Percentiles rank a stretch among this genome's conserved stretches.
Conservation (phyloP, 1,284 basidiomycete species). For the Apiotrichum gracile region DNA sequence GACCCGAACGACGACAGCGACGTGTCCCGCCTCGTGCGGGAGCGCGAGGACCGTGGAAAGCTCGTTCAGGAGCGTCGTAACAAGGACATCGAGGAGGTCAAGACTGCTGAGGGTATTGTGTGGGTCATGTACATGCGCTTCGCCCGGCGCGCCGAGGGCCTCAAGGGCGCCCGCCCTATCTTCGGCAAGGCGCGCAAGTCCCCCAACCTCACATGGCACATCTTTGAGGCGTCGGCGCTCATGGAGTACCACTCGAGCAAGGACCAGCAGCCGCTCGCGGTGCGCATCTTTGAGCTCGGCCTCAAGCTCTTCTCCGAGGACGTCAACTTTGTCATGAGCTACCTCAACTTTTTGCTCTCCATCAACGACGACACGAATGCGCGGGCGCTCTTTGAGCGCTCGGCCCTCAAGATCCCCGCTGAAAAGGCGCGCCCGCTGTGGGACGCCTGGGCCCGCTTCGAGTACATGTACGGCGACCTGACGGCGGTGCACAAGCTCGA, state of each 20-base stretch:
- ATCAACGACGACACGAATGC: conserved; percentile 93
- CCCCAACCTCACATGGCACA: conserved; percentile 80
- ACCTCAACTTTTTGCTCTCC: conserved; percentile 86
- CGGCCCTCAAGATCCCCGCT: conserved; percentile 61
- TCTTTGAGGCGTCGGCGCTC: conserved; percentile 86
- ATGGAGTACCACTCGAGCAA: conserved; percentile 96
- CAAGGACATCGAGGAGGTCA: conserved; percentile 51
- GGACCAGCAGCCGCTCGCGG: conserved; percentile 74
- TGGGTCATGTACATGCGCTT: conserved; percentile 91
- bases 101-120: conserved; percentile 51
- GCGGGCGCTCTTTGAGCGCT: conserved; percentile 86
- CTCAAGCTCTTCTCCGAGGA: conserved; percentile 78
- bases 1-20: conserved; percentile 29
- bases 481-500: conserved; percentile 83
- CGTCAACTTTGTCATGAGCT: conserved; percentile 77
- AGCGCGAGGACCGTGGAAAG: conserved; percentile 58
- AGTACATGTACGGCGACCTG: conserved; percentile 92
- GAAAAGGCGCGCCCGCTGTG: conserved; percentile 79
- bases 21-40: conserved; percentile 54
- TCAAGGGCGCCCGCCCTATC: conserved; percentile 68
- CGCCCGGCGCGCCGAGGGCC: conserved; percentile 73
- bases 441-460: conserved; percentile 93
- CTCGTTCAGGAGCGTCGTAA: conserved; percentile 46
- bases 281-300: conserved; percentile 91
- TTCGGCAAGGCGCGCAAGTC: conserved; percentile 84